These are phyloP conservation scores for Vachellia pachyceras DNA, from an alignment of 306 rosid species.

Conservation along the genomic window DNA sequence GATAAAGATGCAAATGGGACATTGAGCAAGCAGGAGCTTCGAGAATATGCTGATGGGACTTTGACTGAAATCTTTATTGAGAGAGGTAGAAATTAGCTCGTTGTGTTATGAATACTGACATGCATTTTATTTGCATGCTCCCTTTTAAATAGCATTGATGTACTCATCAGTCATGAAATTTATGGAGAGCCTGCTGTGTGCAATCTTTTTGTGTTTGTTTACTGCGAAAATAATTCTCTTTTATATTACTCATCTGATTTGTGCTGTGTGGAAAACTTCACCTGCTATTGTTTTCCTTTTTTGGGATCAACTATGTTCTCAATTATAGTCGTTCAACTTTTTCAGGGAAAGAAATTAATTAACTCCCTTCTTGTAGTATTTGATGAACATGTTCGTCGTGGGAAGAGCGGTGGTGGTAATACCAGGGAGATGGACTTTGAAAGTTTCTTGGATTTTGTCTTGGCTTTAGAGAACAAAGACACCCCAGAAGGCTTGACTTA, in stretches of 20 bases:
- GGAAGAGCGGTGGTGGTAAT: conserved; percentile 76
- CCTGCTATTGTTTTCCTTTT: too few relatives aligned
- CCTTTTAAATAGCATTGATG: neutral
- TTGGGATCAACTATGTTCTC: neutral
- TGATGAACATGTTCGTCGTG: conserved; percentile 92
- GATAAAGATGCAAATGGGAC: conserved; percentile 81
- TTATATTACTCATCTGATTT: neutral
- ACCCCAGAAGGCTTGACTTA: conserved; percentile 96
- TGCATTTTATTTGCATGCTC: conserved; percentile 15
- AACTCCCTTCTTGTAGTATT: conserved; percentile 59
- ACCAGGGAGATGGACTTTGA: conserved; percentile 93
- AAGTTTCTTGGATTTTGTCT: conserved; percentile 88
- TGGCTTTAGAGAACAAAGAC: conserved; percentile 97
- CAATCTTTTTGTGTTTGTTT: too few relatives aligned
- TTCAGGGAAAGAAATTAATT: conserved; percentile 6
- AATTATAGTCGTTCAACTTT: neutral
- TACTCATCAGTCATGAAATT: neutral
- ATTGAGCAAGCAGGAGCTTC: conserved; percentile 97
- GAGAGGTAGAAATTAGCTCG: conserved; percentile 69
- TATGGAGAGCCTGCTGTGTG: neutral
- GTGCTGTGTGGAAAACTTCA: neutral
- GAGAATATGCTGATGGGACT: conserved; percentile 96
- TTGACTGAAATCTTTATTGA: conserved; percentile 95
- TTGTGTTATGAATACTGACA: conserved; percentile 16
- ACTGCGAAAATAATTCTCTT: neutral